Conservation (phyloP, 2,329 filamentous ascomycete species). For the Periconia macrospinosa region DNA sequence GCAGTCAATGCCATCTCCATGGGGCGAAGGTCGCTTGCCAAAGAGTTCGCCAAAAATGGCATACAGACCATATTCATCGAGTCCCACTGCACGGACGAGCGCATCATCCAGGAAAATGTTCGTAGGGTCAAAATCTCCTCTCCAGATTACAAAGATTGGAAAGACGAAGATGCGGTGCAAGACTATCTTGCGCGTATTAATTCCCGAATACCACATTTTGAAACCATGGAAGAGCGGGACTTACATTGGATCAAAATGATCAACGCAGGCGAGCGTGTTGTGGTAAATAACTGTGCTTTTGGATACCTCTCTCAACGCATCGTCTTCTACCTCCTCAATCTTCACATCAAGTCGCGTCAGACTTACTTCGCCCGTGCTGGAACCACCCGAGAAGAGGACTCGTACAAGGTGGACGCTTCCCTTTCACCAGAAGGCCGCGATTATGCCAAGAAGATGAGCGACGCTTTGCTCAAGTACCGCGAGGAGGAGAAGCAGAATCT, state of each 20-base stretch:
- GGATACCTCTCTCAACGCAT: conserved; percentile 96
- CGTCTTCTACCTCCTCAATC: conserved; percentile 95
- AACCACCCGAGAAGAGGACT: conserved; percentile 82
- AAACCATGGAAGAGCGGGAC: conserved; percentile 92
- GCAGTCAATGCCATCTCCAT: conserved; percentile 90
- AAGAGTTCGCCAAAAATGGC: conserved; percentile 97
- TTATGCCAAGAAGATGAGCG: conserved; percentile 71
- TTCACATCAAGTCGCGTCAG: conserved; percentile 92
- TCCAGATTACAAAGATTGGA: conserved; percentile 93
- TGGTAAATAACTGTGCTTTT: conserved; percentile 96
- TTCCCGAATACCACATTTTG: conserved; percentile 90
- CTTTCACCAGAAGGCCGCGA: conserved; percentile 77
- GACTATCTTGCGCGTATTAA: conserved; percentile 90
- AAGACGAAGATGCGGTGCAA: conserved; percentile 85
- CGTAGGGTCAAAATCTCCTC: conserved; percentile 97
- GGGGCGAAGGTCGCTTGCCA: conserved; percentile 81
- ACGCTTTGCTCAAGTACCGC: conserved; percentile 78
- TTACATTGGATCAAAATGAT: conserved; percentile 99
- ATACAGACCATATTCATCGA: conserved; percentile 97
- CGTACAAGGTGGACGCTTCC: conserved; percentile 86
- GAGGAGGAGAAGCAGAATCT: conserved; percentile 75
- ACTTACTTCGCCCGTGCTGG: conserved; percentile 92
- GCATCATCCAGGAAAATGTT: conserved; percentile 94
- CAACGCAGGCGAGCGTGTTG: conserved; percentile 88
- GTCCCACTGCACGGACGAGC: conserved; percentile 89